Base-by-base conservation (phyloP, 345 rosid species). In the Leavenworthia alabamica region DNA sequence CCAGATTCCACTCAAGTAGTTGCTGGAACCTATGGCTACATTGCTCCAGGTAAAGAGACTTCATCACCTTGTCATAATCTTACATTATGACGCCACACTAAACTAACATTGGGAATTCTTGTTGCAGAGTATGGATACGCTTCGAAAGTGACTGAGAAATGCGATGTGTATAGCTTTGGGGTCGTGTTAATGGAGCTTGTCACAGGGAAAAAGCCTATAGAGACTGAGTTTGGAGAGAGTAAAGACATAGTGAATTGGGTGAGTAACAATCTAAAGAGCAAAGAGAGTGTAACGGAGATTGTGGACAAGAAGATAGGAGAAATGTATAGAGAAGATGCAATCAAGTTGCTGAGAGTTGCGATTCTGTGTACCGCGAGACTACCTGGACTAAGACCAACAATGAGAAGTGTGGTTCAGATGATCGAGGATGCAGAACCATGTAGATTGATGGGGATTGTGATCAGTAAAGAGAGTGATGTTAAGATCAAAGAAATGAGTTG, bases 161-260 rank as follows among this genome's bases (percentile, higher is more conserved):
- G 86, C 52, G 97, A 92, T 35, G 98, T 92, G 60, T 92, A 92
- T 16, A 89, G 98, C 68, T 92, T 86, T 15, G 99, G 97, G 4
- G 99, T 93, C 29, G 96, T 93, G 23, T 50, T 93, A 48, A 83
- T 89, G 91, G 99, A 93, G 79, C 79, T 89, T 1, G 89, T 93
- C 49, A 89, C 83, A 0, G 97, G 97, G 7, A 93, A 77, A 66
- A 83, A 75, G 72, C 86, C 98, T 0, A 85, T 89, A 41, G 97
- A 92, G 68, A 68, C 80, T 0, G 96, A 86, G 68, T 89, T 42
- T 28, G 94, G 97, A 32, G 97, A 89, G 46, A 80, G 78, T 73
- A 82, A 71, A 51, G 91, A 89, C 83, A 82, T 93, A 47, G 91
- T 89, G 39, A 72, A 70, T 55, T 93, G 97, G 97, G 75, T 85